Evolutionary conservation across 257 asterid species (phyloP).

Genomic region (Dorcoceras hygrometricum): DNA sequence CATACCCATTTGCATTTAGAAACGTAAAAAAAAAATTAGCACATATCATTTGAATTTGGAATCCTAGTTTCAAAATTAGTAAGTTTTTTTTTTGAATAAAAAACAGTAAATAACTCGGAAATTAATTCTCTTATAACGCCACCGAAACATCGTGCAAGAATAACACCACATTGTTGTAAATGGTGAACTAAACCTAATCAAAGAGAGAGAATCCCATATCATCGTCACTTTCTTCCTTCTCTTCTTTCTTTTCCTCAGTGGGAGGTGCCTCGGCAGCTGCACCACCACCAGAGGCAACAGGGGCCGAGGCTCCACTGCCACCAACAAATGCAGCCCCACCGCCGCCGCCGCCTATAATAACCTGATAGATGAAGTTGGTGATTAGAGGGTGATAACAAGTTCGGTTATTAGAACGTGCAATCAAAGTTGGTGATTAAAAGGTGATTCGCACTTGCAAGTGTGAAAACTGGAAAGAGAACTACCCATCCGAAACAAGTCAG

Average conservation of each 20-base stretch:
- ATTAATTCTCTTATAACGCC: constrained; percentile 15
- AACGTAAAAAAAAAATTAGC: background rate
- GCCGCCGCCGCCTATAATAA: constrained; percentile 63
- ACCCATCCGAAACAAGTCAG: too few relatives aligned
- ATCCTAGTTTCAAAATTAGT: background rate
- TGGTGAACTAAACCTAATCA: constrained; percentile 30
- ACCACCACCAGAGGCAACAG: constrained; percentile 62
- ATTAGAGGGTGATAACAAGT: background rate
- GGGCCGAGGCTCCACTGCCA: constrained; percentile 52
- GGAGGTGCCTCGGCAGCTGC: constrained; percentile 59
- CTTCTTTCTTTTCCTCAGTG: constrained; percentile 64
- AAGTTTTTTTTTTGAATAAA: too few relatives aligned
- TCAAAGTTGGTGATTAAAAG: background rate
- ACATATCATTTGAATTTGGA: background rate
- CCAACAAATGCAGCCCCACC: constrained; percentile 51
- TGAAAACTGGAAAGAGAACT: background rate
- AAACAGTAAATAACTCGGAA: constrained; percentile 29
- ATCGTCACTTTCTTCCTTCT: constrained; percentile 69
- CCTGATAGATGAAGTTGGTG: constrained; percentile 34
- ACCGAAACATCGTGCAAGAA: constrained; percentile 19
- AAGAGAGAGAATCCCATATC: constrained; percentile 75
- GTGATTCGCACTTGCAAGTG: background rate
- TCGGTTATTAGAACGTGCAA: too few relatives aligned
- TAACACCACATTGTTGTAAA: background rate
- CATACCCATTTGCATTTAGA: background rate